These are phyloP conservation scores for Coemansia pectinata DNA, from an alignment of 192 early-diverging fungal species.

Conservation along the genomic window DNA sequence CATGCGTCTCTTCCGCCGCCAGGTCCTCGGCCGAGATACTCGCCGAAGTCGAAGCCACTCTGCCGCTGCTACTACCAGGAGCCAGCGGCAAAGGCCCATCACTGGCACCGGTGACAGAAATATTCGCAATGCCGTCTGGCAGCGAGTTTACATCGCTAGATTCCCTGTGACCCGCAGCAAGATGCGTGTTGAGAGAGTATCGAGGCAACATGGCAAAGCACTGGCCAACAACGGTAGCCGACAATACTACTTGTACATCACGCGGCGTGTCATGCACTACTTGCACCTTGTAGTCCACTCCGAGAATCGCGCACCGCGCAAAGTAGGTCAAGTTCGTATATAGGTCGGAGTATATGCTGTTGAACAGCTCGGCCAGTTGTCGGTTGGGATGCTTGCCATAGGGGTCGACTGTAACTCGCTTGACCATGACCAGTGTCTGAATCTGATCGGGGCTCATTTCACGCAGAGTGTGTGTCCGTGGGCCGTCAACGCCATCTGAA, in stretches of 20 bases:
- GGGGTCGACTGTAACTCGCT: constrained; percentile 59
- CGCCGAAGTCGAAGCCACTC: background rate
- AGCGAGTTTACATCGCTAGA: background rate
- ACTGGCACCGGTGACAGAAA: background rate
- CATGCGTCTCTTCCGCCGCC: constrained; percentile 16
- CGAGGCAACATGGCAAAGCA: constrained; percentile 17
- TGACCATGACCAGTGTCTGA: constrained; percentile 63
- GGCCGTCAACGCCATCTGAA: constrained; percentile 10
- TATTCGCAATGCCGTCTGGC: background rate
- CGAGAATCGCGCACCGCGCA: constrained; percentile 63
- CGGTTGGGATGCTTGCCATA: constrained; percentile 70
- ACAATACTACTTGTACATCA: constrained; percentile 67
- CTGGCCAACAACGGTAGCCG: constrained; percentile 49
- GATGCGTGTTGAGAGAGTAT: constrained; percentile 9
- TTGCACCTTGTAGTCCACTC: constrained; percentile 48
- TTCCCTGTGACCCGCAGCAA: constrained; percentile 1
- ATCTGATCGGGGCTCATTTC: constrained; percentile 25
- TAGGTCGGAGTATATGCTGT: constrained; percentile 65
- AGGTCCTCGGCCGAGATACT: background rate
- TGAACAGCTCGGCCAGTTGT: constrained; percentile 68
- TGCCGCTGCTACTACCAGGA: background rate
- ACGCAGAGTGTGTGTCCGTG: constrained; percentile 37
- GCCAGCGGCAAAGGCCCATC: background rate
- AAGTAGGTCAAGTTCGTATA: constrained; percentile 65
- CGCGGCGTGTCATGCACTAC: constrained; percentile 37